Conservation (phyloP, 2,329 filamentous ascomycete species). For the Tolypocladium pustulatum region DNA sequence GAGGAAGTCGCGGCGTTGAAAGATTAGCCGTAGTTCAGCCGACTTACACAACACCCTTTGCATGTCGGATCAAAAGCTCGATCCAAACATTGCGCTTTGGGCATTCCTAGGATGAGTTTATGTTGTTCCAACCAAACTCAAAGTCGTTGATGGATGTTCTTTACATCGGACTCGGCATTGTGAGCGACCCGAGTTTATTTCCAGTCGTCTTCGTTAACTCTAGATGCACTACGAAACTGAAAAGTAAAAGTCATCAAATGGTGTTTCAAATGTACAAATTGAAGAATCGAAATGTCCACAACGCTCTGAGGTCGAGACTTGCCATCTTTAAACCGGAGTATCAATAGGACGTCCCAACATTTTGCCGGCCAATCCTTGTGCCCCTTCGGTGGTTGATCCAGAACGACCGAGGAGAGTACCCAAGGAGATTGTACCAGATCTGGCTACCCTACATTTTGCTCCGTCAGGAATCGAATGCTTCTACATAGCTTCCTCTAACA, state of each 20-base stretch:
- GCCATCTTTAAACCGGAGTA: not conserved
- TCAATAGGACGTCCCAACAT: not conserved
- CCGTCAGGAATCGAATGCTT: not conserved
- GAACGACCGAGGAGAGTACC: not conserved
- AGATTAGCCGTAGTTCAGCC: constrained; percentile 7
- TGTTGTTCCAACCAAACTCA: no score
- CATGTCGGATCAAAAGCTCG: not conserved
- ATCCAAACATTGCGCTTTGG: not conserved
- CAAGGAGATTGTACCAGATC: not conserved
- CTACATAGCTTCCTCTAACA: not conserved
- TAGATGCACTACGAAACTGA: no score
- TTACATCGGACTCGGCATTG: not conserved
- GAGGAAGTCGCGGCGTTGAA: not conserved
- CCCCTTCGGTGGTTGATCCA: not conserved
- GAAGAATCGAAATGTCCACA: not conserved
- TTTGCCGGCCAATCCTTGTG: not conserved
- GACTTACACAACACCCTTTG: constrained; percentile 1
- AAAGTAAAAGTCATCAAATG: not conserved
- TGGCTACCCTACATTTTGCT: constrained; percentile 4
- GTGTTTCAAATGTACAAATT: not conserved
- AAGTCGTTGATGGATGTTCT: not conserved
- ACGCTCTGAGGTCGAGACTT: not conserved
- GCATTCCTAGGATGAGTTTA: not conserved
- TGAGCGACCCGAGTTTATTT: not conserved
- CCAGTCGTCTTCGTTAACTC: not conserved